phyloP scores from a whole-genome alignment of 2,329 filamentous ascomycete species.

The Cercospora berteroae region DNA sequence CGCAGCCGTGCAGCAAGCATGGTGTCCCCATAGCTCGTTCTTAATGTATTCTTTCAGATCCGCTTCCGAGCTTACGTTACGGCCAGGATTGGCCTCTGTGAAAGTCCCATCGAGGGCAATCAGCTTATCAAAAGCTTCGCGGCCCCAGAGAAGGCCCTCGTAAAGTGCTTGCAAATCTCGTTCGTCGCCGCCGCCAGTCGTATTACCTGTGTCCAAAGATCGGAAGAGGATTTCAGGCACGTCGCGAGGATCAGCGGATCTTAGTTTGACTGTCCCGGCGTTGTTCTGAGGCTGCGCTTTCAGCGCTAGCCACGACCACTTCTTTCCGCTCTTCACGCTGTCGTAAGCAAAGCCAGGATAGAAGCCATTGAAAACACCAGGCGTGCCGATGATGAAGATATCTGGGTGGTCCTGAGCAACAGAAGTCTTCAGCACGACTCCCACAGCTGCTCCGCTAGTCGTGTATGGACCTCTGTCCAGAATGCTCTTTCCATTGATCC shows the following conservation, averaged over 20 bases:
- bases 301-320: constrained; percentile 54
- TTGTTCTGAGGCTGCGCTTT: constrained; percentile 64
- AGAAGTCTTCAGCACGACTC: constrained; percentile 43
- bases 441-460: constrained; percentile 55
- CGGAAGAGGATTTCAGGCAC: constrained; percentile 62
- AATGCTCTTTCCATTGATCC: constrained; percentile 40
- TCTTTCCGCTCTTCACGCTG: constrained; percentile 44
- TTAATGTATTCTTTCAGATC: constrained; percentile 50
- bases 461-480: constrained; percentile 45
- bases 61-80: constrained; percentile 43
- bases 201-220: constrained; percentile 53
- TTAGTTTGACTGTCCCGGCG: constrained; percentile 60
- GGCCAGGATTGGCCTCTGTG: constrained; percentile 45
- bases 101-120: constrained; percentile 47
- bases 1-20: constrained; percentile 55
- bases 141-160: constrained; percentile 56
- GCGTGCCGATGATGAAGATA: constrained; percentile 56
- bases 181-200: constrained; percentile 36
- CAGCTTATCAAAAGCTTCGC: constrained; percentile 38
- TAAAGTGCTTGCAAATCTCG: constrained; percentile 52
- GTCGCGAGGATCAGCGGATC: constrained; percentile 62
- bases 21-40: constrained; percentile 57
- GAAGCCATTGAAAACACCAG: constrained; percentile 56
- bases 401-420: constrained; percentile 47
- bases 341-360: constrained; percentile 55